Evolutionary conservation across 176 grass and related monocot species (phyloP), one percentile per base, ranked within the genome.

Genomic region (Zizania latifolia): DNA sequence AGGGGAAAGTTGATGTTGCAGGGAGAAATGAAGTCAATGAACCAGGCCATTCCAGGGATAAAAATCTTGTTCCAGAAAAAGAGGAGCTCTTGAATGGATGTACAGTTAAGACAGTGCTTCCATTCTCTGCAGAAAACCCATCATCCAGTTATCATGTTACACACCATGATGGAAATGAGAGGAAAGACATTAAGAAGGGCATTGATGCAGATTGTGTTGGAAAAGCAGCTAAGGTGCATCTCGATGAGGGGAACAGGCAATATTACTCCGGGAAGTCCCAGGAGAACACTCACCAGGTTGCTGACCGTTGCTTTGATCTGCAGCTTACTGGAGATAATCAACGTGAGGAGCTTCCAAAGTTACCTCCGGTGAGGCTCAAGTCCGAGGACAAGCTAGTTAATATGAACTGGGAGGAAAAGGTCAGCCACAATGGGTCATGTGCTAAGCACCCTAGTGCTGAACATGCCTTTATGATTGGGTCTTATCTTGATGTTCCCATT

Each of bases 321-420:
- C 79, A 72, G 37, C 75, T 90, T 34, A 64, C 88, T 60, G 84
- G 79, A 72, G 84, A 90, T 31, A 88, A 46, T 30, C 91, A 86
- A 35, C 84, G 63, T 43, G 94, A 97, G 55, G 92, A 92, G 56
- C 45, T 88, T 59, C 92, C 96, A 3, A 92, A 82, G 82, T 73
- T 99, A 66, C 89, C 89, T n/a, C 95, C 92, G 41, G 95, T 94
- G 72, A 84, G 84, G 60, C 86, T 99, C 62, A 94, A 92, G 68
- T 94, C 95, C 19, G 92, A 90, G 81, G 95, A 94, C 65, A 99
- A 99, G 78, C 78, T 92, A 81, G 81, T 98, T 57, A 98, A 80
- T 65, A 89, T 92, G 78, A 81, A 92, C 58, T 86, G 84, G 89
- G 91, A 94, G 58, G 92, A 99, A 63, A 91, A 92, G 53, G 72